Conservation (phyloP, 176 grass and related monocot species). For the Echinochloa phyllopogon region DNA sequence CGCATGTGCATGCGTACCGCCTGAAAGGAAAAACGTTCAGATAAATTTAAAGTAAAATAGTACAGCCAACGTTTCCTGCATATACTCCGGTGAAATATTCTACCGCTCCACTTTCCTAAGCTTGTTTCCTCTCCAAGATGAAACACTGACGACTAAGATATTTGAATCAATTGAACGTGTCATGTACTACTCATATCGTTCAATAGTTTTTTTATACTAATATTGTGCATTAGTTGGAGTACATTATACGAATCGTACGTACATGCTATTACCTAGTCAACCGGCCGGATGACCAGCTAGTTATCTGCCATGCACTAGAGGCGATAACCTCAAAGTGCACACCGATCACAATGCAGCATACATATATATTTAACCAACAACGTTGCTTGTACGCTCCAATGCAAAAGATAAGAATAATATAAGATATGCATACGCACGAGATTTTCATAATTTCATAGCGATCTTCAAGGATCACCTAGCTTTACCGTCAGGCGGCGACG, state of each 20-base stretch:
- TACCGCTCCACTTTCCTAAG: background rate
- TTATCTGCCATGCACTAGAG: slow-evolving; percentile 15
- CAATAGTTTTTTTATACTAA: no score
- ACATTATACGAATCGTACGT: background rate
- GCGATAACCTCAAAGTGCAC: slow-evolving; percentile 24
- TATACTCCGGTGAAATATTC: background rate
- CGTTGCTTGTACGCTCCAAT: background rate
- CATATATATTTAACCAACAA: slow-evolving; percentile 29
- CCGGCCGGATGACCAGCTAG: slow-evolving; percentile 23
- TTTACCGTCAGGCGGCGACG: slow-evolving; percentile 1
- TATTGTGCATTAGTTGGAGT: background rate
- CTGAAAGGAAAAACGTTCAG: no score
- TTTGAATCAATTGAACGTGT: background rate
- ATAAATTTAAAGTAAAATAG: no score
- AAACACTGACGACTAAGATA: background rate
- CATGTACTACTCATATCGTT: no score
- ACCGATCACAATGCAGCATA: background rate
- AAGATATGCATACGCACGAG: background rate
- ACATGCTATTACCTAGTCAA: slow-evolving; percentile 35
- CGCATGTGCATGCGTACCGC: no score
- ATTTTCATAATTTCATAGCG: background rate
- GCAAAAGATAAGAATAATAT: no score
- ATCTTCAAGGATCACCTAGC: background rate
- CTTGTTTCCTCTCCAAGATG: background rate
- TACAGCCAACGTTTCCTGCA: no score